phyloP scores from a whole-genome alignment of 345 rosid genomes.

The Cardiospermum halicacabum region DNA sequence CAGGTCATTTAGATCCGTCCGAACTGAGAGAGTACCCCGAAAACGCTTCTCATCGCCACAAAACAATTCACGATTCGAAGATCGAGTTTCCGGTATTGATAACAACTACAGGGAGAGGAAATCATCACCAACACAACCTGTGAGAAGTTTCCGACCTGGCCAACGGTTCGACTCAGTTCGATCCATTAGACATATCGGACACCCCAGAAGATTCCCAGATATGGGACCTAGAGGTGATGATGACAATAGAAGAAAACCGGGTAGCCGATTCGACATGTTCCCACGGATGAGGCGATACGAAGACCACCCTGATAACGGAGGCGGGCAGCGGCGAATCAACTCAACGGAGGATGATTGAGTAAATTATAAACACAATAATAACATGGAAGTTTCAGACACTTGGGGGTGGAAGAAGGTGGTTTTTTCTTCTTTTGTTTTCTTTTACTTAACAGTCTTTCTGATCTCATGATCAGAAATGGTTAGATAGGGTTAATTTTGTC shows the following conservation, averaged over 20 bases:
- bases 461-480: neutral
- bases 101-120: conserved; percentile 34
- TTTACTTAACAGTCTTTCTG: neutral
- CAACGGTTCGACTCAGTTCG: conserved; percentile 35
- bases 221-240: conserved; percentile 23
- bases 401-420: neutral
- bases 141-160: conserved; percentile 25
- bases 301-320: conserved; percentile 17
- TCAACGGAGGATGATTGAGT: neutral
- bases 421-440: too few relatives aligned
- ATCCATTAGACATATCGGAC: conserved; percentile 21
- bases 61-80: conserved; percentile 30
- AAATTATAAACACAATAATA: neutral
- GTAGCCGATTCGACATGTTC: conserved; percentile 27
- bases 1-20: conserved; percentile 35
- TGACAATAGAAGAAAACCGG: conserved; percentile 28
- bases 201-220: conserved; percentile 25
- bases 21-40: conserved; percentile 33
- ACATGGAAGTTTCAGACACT: neutral
- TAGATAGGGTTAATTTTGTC: neutral
- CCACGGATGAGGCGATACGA: conserved; percentile 21
- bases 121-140: conserved; percentile 20
- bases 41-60: conserved; percentile 30
- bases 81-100: conserved; percentile 29
- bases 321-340: conserved; percentile 11